A percentile compares a stretch with the other conserved stretches of the same genome.
phyloP scores from a whole-genome alignment of 2,329 filamentous ascomycete genomes.

The Aspergillus sp. region DNA sequence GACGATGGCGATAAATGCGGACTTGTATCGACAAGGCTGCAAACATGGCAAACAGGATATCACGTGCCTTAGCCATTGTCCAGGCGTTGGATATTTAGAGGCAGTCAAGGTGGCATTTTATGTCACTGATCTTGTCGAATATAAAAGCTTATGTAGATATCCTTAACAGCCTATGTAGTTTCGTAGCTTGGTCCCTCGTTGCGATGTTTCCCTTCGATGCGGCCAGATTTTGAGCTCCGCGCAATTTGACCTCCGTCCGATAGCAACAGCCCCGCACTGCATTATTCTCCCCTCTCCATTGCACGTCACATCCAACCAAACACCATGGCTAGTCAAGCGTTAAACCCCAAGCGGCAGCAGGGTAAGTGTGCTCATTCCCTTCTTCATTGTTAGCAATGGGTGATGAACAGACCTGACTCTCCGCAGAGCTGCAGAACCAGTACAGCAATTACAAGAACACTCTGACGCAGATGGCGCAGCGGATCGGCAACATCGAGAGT shows the following conservation, averaged over 20 bases:
- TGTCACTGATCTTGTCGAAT: no score
- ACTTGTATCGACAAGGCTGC: slow-evolving; percentile 11
- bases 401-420: slow-evolving; percentile 6
- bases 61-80: slow-evolving; percentile 12
- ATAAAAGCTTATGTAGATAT: no score
- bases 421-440: slow-evolving; percentile 47
- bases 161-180: no score
- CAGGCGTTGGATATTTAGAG: slow-evolving; percentile 17
- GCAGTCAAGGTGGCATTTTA: background rate
- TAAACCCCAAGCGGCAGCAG: slow-evolving; percentile 46
- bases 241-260: slow-evolving; percentile 10
- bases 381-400: no score
- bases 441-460: slow-evolving; percentile 61
- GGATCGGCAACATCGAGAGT: slow-evolving; percentile 96
- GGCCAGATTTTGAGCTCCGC: background rate
- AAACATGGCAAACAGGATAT: slow-evolving; percentile 29
- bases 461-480: slow-evolving; percentile 88
- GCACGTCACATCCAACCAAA: background rate
- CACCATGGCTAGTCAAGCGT: slow-evolving; percentile 40
- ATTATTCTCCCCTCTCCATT: slow-evolving; percentile 15
- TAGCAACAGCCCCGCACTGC: slow-evolving; percentile 30
- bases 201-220: no score
- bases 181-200: no score
- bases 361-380: slow-evolving; percentile 28
- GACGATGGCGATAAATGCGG: background rate